phyloP scores from a whole-genome alignment of 345 rosid species.

The Brassica juncea region DNA sequence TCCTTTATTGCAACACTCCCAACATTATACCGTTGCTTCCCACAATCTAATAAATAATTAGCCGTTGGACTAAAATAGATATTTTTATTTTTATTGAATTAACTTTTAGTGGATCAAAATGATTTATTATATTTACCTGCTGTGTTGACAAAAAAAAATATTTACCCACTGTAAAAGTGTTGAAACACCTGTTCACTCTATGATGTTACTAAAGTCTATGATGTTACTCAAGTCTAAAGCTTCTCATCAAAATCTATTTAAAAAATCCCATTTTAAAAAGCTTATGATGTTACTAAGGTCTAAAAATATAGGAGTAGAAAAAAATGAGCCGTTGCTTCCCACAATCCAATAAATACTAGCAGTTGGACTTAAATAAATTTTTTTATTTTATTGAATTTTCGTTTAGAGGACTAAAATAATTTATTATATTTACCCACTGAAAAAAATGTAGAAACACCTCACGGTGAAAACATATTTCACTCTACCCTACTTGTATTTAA shows the following conservation, averaged over 20 bases:
- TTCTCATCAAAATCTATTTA: not conserved
- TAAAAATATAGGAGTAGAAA: not conserved
- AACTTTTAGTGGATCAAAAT: not conserved
- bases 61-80: too few relatives aligned
- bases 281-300: not conserved
- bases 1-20: too few relatives aligned
- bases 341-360: too few relatives aligned
- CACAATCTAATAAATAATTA: too few relatives aligned
- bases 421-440: not conserved
- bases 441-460: not conserved
- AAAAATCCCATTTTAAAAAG: too few relatives aligned
- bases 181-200: not conserved
- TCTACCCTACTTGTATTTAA: not conserved
- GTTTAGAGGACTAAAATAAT: not conserved
- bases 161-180: not conserved
- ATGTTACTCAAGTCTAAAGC: too few relatives aligned
- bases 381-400: not conserved
- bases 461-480: not conserved
- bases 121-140: not conserved
- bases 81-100: not conserved
- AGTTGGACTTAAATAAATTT: too few relatives aligned
- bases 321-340: constrained; percentile 26
- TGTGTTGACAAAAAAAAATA: too few relatives aligned
- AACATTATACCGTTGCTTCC: too few relatives aligned
- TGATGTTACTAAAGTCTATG: too few relatives aligned